These are phyloP conservation scores for Coniochaeta hoffmannii DNA, from an alignment of 2,329 filamentous ascomycete species.

Conservation along the genomic window DNA sequence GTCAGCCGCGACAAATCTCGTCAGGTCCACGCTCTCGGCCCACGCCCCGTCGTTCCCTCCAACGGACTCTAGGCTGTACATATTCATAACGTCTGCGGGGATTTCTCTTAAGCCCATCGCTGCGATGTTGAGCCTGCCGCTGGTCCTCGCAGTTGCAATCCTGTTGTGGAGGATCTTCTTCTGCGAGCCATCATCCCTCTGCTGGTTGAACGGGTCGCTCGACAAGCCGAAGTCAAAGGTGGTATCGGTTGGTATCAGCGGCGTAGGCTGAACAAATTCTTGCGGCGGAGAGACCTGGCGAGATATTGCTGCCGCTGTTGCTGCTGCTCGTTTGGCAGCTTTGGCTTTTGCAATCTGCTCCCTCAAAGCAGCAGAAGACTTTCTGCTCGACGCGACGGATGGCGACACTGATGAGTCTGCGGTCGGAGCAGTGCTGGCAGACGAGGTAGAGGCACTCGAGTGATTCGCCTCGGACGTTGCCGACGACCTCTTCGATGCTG, in stretches of 20 bases:
- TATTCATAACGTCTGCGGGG: conserved; percentile 74
- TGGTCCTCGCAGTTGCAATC: conserved; percentile 63
- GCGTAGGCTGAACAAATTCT: conserved; percentile 18
- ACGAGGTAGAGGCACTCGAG: conserved; percentile 28
- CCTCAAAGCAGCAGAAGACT: conserved; percentile 72
- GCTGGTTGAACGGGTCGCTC: conserved; percentile 66
- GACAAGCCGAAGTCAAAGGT: conserved; percentile 51
- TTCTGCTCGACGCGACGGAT: conserved; percentile 30
- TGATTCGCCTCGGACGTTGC: conserved; percentile 25
- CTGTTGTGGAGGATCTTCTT: conserved; percentile 66
- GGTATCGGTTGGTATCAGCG: conserved; percentile 38
- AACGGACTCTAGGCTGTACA: conserved; percentile 75
- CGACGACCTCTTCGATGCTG: conserved; percentile 30
- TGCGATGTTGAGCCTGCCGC: conserved; percentile 81
- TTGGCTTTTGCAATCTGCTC: conserved; percentile 93
- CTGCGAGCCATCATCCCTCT: conserved; percentile 46
- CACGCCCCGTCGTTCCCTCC: conserved; percentile 61
- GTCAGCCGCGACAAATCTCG: conserved; percentile 77
- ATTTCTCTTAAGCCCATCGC: conserved; percentile 74
- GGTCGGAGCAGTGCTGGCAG: conserved; percentile 25
- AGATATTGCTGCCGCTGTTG: conserved; percentile 37
- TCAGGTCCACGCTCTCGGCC: conserved; percentile 87
- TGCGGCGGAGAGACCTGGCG: conserved; percentile 22
- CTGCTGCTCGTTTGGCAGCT: conserved; percentile 62
- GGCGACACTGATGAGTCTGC: conserved; percentile 26